phyloP scores from a whole-genome alignment of 768 basidiomycete species.

The Calocybe indica region DNA sequence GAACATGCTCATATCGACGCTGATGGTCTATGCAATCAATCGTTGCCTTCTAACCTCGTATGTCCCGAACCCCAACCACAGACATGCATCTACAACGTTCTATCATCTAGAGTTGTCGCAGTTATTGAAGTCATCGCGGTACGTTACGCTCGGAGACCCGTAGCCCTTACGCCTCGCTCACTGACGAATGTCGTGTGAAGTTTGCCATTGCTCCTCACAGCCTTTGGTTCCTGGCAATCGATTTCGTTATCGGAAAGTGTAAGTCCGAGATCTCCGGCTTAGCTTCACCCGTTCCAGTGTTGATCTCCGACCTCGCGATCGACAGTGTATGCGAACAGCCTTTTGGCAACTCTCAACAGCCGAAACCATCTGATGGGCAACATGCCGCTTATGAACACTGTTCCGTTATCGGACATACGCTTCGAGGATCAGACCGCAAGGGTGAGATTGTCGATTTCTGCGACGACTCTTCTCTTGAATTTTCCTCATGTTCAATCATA shows the following conservation, averaged over 20 bases:
- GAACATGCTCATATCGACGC: slow-evolving; percentile 31
- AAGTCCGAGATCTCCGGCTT: slow-evolving; percentile 4
- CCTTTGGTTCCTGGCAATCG: slow-evolving; percentile 31
- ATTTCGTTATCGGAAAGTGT: slow-evolving; percentile 45
- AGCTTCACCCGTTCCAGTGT: neutral
- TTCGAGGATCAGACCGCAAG: slow-evolving; percentile 5
- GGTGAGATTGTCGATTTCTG: too few species aligned
- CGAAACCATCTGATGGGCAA: slow-evolving; percentile 17
- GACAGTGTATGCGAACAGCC: slow-evolving; percentile 41
- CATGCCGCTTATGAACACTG: slow-evolving; percentile 1
- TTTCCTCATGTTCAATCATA: neutral
- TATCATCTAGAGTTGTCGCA: slow-evolving; percentile 21
- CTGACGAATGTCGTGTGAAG: slow-evolving; percentile 3
- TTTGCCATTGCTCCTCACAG: slow-evolving; percentile 23
- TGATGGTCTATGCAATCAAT: slow-evolving; percentile 46
- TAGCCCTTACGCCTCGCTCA: neutral
- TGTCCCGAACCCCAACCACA: slow-evolving; percentile 8
- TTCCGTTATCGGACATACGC: slow-evolving; percentile 10
- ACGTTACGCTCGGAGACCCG: slow-evolving; percentile 3
- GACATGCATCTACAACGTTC: neutral
- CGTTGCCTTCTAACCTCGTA: slow-evolving; percentile 44
- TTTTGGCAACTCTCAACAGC: slow-evolving; percentile 38
- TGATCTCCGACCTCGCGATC: neutral
- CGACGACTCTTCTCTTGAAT: neutral
- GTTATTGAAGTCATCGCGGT: slow-evolving; percentile 33